Conservation (phyloP, 345 rosid genomes). For the Jatropha curcas region DNA sequence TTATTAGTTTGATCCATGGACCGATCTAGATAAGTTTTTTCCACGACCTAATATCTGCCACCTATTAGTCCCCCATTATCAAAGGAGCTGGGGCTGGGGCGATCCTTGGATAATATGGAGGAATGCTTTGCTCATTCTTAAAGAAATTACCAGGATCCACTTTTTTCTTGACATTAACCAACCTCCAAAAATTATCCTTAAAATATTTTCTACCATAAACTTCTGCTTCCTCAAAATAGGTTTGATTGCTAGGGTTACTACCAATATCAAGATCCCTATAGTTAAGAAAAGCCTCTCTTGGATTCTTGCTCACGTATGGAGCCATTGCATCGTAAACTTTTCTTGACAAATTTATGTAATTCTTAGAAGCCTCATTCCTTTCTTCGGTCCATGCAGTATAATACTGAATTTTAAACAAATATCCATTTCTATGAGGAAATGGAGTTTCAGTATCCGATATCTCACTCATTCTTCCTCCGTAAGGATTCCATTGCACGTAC, state of each 20-base stretch:
- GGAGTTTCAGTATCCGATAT: slow-evolving; percentile 40
- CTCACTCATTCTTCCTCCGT: slow-evolving; percentile 54
- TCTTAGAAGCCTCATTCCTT: slow-evolving; percentile 22
- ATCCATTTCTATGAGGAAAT: slow-evolving; percentile 61
- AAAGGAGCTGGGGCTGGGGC: no score
- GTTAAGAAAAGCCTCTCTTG: slow-evolving; percentile 55
- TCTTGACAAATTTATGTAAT: slow-evolving; percentile 40
- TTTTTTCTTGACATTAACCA: slow-evolving; percentile 13
- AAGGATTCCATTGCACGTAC: slow-evolving; percentile 44
- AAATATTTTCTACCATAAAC: slow-evolving; percentile 52
- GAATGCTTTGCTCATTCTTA: slow-evolving; percentile 29
- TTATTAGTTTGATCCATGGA: no score
- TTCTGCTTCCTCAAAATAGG: slow-evolving; percentile 37
- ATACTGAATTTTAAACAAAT: slow-evolving; percentile 51
- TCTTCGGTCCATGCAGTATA: slow-evolving; percentile 34
- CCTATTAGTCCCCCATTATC: no score
- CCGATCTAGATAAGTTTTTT: no score
- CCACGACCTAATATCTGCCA: no score
- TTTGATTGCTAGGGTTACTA: slow-evolving; percentile 24
- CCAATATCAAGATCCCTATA: slow-evolving; percentile 73
- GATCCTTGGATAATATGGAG: no score
- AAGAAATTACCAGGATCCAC: slow-evolving; percentile 23
- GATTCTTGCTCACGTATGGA: slow-evolving; percentile 47
- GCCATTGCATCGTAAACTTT: slow-evolving; percentile 46
- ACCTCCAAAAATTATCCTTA: slow-evolving; percentile 8